phyloP scores from a whole-genome alignment of 1,139 yeast species.

The Arxiozyma bovina region DNA sequence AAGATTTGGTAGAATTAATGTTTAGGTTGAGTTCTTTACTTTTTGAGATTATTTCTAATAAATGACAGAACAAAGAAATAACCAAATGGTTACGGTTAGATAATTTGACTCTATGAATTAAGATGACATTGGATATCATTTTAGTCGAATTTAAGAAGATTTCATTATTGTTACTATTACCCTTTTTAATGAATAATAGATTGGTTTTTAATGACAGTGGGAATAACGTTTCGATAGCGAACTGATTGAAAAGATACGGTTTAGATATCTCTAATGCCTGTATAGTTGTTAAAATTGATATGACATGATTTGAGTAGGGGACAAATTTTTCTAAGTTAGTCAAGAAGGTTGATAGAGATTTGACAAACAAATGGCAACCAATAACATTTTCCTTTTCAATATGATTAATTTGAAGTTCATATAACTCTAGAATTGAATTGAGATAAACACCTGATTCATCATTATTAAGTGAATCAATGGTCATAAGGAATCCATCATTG shows the following conservation, averaged over 20 bases:
- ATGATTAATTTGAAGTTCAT: conserved; percentile 15
- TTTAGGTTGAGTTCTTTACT: conserved; percentile 15
- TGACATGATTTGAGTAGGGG: conserved; percentile 2
- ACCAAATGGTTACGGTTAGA: conserved; percentile 67
- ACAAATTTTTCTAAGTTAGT: conserved; percentile 11
- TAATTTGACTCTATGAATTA: conserved; percentile 62
- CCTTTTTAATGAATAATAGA: conserved; percentile 1
- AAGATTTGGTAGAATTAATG: conserved; percentile 36
- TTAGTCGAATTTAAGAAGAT: conserved; percentile 37
- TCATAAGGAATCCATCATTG: conserved; percentile 15
- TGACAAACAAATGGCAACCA: conserved; percentile 20
- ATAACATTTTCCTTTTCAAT: conserved; percentile 18
- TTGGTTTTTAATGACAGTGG: conserved; percentile 32
- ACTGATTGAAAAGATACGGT: conserved; percentile 60
- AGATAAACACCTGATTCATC: conserved; percentile 3
- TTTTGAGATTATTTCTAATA: conserved; percentile 41
- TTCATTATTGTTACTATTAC: conserved; percentile 14
- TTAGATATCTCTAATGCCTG: conserved; percentile 40
- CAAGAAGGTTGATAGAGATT: conserved; percentile 25
- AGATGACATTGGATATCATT: conserved; percentile 45
- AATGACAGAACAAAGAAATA: conserved; percentile 39
- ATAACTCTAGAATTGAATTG: conserved; percentile 19
- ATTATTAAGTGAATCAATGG: conserved; percentile 17
- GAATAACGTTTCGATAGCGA: conserved; percentile 46
- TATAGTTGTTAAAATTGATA: conserved; percentile 25